Conservation (phyloP, 75 land plant species). For the Pinus tabuliformis region DNA sequence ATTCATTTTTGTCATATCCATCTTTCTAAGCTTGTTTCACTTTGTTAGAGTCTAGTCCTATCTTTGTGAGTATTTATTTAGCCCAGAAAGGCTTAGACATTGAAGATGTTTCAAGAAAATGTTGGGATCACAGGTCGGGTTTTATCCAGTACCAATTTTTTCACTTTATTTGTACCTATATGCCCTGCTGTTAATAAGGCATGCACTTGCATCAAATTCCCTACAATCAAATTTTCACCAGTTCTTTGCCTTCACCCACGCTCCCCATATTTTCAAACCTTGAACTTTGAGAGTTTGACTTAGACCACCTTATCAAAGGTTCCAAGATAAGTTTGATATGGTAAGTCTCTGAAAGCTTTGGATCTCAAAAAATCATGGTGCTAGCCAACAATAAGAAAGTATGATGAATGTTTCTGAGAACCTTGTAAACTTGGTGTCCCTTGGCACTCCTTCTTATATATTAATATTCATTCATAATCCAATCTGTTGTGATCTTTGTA, state of each 20-base stretch:
- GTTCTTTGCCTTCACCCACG: neutral
- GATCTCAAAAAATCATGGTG: conserved; percentile 13
- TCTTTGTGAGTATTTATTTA: neutral
- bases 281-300: neutral
- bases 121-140: conserved; percentile 6
- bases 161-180: conserved; percentile 13
- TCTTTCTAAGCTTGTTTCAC: neutral
- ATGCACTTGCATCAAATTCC: conserved; percentile 17
- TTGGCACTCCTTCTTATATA: no score
- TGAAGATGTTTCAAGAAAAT: conserved; percentile 9
- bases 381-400: conserved; percentile 33
- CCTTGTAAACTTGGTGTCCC: no score
- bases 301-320: conserved; percentile 20
- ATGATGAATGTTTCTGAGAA: conserved; percentile 29
- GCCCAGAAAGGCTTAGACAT: neutral
- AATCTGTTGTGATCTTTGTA: no score
- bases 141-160: conserved; percentile 14
- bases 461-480: no score
- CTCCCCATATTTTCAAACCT: neutral
- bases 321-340: conserved; percentile 23
- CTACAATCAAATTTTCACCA: no score
- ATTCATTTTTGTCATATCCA: neutral
- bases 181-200: conserved; percentile 26
- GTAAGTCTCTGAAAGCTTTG: conserved; percentile 18
- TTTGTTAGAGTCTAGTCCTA: neutral